Evolutionary conservation across 352 stramenopile species (phyloP), one percentile per base, ranked within the genome.

Genomic region (Phytophthora boehmeriae): DNA sequence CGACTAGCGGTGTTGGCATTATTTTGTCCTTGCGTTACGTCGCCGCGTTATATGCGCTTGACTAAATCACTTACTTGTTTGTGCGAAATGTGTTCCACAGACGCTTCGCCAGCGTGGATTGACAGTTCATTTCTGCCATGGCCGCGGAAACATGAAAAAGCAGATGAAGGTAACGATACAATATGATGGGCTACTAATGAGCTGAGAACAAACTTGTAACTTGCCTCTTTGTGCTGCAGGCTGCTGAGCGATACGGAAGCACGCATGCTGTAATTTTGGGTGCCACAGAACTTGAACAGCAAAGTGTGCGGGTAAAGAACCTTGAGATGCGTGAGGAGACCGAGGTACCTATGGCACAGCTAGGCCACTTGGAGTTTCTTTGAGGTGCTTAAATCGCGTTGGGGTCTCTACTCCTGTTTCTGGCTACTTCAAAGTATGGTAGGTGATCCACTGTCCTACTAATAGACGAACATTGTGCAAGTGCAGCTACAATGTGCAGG

Each of bases 61-160:
- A 17, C 13, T 34, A 14, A 53, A 1, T 38, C 5, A 47, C 30
- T 20, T 1, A 27, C 2, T 16, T 32, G 10, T 41, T 14, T 35
- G 55, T 25, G 44, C 27, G 1, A 25, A 42, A 23, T 22, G 23
- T 46, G 5, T 46, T 22, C 50, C 38, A n/a, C 46, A 89, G 79
- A 59, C 38, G 5, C 74, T 96, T 44, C 83, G 88, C 19, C 64
- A 79, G 30, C 68, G 68, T 58, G 84, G 79, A 1, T 61, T 90
- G 32, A 78, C 54, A 0, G 86, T 96, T n/a, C 88, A 96, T 64
- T 92, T 94, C 54, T 92, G 85, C 39, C 86, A 96, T 41, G 85
- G 78, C 17, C 71, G 66, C 22, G 80, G 81, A 14, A 92, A 83
- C 43, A 83, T 96, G 60, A 96, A 95, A 55, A 96, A 96, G 62